Conservation (phyloP, 2,329 filamentous ascomycete species). For the Alternaria panax region DNA sequence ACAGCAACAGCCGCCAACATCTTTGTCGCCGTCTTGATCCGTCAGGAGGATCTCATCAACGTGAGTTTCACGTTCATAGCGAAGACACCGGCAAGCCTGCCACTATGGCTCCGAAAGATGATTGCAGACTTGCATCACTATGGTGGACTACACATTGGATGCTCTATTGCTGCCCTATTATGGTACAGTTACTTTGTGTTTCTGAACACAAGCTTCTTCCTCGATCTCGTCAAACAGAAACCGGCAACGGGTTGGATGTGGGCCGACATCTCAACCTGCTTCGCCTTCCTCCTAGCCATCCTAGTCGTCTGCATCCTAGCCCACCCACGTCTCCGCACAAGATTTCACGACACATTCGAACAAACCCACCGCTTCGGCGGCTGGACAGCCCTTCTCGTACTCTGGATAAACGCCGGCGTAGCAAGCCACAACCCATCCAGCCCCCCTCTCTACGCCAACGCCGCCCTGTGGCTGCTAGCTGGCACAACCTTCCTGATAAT, state of each 20-base stretch:
- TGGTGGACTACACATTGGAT: constrained; percentile 47
- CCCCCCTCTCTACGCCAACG: constrained; percentile 12
- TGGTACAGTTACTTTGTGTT: constrained; percentile 57
- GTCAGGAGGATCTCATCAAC: constrained; percentile 48
- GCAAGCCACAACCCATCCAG: constrained; percentile 4
- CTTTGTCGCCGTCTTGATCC: constrained; percentile 37
- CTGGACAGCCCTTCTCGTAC: constrained; percentile 38
- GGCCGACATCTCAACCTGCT: constrained; percentile 24
- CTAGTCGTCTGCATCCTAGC: constrained; percentile 36
- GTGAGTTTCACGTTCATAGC: constrained; percentile 36
- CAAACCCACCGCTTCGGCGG: constrained; percentile 46
- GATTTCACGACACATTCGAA: constrained; percentile 47
- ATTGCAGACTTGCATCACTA: constrained; percentile 43
- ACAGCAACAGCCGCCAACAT: constrained; percentile 48
- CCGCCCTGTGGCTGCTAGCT: constrained; percentile 70
- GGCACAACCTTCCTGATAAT: constrained; percentile 70
- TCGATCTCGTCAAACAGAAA: background rate
- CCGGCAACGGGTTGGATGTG: constrained; percentile 28
- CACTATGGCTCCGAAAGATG: constrained; percentile 32
- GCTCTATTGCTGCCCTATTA: constrained; percentile 37
- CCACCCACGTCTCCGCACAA: constrained; percentile 30
- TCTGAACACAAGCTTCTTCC: constrained; percentile 37
- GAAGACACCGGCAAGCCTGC: constrained; percentile 33
- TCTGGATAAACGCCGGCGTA: constrained; percentile 36
- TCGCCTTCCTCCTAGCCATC: constrained; percentile 27